phyloP scores from a whole-genome alignment of 1,284 basidiomycete species.

The Phlebopus sp. region DNA sequence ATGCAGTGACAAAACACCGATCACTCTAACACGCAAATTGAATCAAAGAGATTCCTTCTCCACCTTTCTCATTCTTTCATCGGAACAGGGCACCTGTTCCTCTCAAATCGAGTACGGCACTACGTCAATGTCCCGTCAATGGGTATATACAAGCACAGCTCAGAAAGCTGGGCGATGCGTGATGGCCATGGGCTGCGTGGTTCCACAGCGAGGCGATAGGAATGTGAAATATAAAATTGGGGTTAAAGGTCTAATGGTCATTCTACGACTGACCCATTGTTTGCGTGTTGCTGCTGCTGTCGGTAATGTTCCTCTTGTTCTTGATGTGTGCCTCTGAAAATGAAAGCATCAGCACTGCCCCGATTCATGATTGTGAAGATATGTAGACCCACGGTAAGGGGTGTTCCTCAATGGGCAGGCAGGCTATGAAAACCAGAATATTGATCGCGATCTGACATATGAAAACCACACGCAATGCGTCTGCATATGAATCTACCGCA shows the following conservation, averaged over 20 bases:
- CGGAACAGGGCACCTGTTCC: not conserved
- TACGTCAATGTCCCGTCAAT: conserved; percentile 1
- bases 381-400: conserved; percentile 57
- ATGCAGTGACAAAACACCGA: conserved; percentile 13
- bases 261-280: conserved; percentile 15
- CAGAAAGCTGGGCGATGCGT: conserved; percentile 13
- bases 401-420: conserved; percentile 75
- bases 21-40: conserved; percentile 4
- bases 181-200: conserved; percentile 23
- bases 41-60: conserved; percentile 2
- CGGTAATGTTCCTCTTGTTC: conserved; percentile 58
- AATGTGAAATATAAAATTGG: conserved; percentile 3
- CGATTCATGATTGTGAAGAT: conserved; percentile 11
- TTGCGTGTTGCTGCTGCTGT: conserved; percentile 30
- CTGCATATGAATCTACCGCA: conserved; percentile 81
- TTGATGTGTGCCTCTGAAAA: conserved; percentile 54
- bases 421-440: conserved; percentile 57
- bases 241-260: conserved; percentile 15
- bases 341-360: conserved; percentile 14
- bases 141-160: conserved; percentile 21
- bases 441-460: conserved; percentile 69
- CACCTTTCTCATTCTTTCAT: not conserved
- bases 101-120: conserved; percentile 2
- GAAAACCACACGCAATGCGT: conserved; percentile 84
- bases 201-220: conserved; percentile 24